These are phyloP conservation scores for Beauveria sp. DNA, from an alignment of 2,329 filamentous ascomycete species.

Conservation along the genomic window DNA sequence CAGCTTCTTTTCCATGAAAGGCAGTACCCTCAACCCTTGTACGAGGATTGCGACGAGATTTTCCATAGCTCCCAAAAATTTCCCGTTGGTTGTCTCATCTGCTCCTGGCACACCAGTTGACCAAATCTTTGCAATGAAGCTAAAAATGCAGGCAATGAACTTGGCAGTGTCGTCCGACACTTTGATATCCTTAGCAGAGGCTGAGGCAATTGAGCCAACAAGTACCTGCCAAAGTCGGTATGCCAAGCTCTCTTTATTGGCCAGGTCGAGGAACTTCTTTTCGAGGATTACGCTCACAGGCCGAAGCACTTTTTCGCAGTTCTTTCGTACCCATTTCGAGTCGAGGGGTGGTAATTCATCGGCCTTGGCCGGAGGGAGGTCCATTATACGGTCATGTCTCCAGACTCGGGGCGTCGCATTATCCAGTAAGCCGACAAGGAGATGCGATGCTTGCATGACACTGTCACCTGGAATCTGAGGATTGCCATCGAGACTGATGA, in stretches of 20 bases:
- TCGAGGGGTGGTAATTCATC: slow-evolving; percentile 82
- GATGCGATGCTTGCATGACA: slow-evolving; percentile 52
- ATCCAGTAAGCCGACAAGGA: slow-evolving; percentile 66
- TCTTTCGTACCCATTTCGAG: slow-evolving; percentile 77
- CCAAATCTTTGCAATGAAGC: slow-evolving; percentile 65
- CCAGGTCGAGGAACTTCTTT: slow-evolving; percentile 54
- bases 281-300: slow-evolving; percentile 54
- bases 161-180: slow-evolving; percentile 75
- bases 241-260: slow-evolving; percentile 46
- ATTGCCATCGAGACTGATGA: slow-evolving; percentile 36
- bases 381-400: slow-evolving; percentile 65
- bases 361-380: slow-evolving; percentile 48
- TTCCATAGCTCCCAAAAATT: slow-evolving; percentile 49
- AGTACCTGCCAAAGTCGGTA: slow-evolving; percentile 54
- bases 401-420: slow-evolving; percentile 54
- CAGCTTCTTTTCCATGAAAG: slow-evolving; percentile 56
- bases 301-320: slow-evolving; percentile 56
- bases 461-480: slow-evolving; percentile 40
- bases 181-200: slow-evolving; percentile 80
- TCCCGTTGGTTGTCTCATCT: slow-evolving; percentile 36
- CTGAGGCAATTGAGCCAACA: slow-evolving; percentile 55
- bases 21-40: slow-evolving; percentile 46
- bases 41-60: slow-evolving; percentile 43
- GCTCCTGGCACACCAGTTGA: slow-evolving; percentile 25
- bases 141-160: slow-evolving; percentile 66